Conservation (phyloP, 768 basidiomycete species). For the Pleurotus giganteus region DNA sequence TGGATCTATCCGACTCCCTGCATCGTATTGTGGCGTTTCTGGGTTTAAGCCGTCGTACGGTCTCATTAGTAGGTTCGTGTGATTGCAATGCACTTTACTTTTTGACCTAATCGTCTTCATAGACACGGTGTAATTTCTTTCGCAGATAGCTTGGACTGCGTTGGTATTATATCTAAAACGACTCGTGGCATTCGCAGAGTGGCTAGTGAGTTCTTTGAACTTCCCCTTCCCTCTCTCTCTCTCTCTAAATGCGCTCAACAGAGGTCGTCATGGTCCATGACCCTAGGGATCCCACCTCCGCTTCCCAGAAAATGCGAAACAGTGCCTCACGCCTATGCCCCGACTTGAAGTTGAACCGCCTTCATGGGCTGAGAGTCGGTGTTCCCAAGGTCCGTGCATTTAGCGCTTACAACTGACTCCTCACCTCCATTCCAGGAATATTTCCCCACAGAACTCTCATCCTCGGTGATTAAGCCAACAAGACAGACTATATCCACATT, state of each 20-base stretch:
- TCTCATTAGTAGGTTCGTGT: conserved; percentile 73
- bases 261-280: conserved; percentile 60
- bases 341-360: background rate
- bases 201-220: conserved; percentile 55
- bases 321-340: conserved; percentile 14
- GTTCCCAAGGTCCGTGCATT: conserved; percentile 58
- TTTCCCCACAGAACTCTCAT: conserved; percentile 68
- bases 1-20: conserved; percentile 90
- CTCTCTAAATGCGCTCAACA: conserved; percentile 15
- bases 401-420: background rate
- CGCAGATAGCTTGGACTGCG: conserved; percentile 93
- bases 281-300: conserved; percentile 72
- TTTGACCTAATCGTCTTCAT: background rate
- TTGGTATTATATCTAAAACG: conserved; percentile 71
- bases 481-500: conserved; percentile 42
- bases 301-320: conserved; percentile 34
- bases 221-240: background rate
- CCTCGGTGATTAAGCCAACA: conserved; percentile 41
- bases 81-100: conserved; percentile 1
- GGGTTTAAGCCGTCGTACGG: conserved; percentile 97
- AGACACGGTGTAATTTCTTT: conserved; percentile 93
- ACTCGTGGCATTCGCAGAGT: conserved; percentile 48
- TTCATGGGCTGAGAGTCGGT: conserved; percentile 61
- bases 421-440: conserved; percentile 56
- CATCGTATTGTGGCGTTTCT: conserved; percentile 89